These are phyloP conservation scores for Solanum hybrid DNA, from an alignment of 305 asterid genomes.

Conservation along the genomic window DNA sequence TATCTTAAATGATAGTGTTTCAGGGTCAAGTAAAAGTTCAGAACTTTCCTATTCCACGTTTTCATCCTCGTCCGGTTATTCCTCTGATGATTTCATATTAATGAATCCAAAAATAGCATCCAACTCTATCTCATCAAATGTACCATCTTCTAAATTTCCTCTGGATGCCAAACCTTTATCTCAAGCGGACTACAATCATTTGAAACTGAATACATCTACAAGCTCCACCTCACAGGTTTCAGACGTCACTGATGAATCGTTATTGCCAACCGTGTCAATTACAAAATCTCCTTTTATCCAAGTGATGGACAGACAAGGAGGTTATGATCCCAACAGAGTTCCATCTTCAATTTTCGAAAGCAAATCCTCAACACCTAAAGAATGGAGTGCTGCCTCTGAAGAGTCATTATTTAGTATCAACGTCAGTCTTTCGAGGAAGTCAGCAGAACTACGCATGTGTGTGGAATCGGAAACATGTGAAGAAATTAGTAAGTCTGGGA, in stretches of 20 bases:
- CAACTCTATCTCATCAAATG: slow-evolving; percentile 13
- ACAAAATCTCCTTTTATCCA: slow-evolving; percentile 48
- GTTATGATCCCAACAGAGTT: slow-evolving; percentile 35
- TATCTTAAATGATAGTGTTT: slow-evolving; percentile 4
- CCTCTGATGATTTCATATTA: slow-evolving; percentile 27
- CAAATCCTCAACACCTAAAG: slow-evolving; percentile 25
- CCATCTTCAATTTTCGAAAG: slow-evolving; percentile 34
- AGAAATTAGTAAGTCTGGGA: slow-evolving; percentile 14
- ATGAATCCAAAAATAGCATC: slow-evolving; percentile 20
- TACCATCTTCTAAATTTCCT: slow-evolving; percentile 11
- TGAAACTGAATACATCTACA: slow-evolving; percentile 20
- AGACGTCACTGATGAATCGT: slow-evolving; percentile 28
- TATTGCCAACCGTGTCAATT: slow-evolving; percentile 15
- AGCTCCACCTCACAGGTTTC: slow-evolving; percentile 29
- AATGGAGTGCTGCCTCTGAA: slow-evolving; percentile 52
- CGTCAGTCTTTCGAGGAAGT: slow-evolving; percentile 27
- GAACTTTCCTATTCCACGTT: slow-evolving; percentile 28
- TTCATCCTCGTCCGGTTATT: slow-evolving; percentile 31
- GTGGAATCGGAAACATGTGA: not conserved
- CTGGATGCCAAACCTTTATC: slow-evolving; percentile 5
- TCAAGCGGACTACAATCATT: slow-evolving; percentile 11
- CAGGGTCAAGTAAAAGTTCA: slow-evolving; percentile 15
- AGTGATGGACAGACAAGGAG: slow-evolving; percentile 45
- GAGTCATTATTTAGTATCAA: slow-evolving; percentile 67
- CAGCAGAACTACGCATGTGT: slow-evolving; percentile 8